Base-by-base conservation (phyloP, 768 basidiomycete genomes). In the Leucocoprinus sp. region DNA sequence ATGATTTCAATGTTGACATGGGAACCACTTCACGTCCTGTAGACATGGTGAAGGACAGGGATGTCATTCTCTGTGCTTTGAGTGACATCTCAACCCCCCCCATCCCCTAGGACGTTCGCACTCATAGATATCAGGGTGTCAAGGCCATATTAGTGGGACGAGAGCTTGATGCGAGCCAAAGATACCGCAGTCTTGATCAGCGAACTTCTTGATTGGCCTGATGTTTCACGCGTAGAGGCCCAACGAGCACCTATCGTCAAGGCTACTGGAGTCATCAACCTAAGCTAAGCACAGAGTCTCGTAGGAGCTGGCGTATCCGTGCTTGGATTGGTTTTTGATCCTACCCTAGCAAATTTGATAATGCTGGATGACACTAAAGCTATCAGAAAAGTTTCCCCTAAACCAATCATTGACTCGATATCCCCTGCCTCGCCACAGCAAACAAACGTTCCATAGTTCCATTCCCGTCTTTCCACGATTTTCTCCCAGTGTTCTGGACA, bases 1-100 rank as follows among this genome's bases (percentile, higher is more conserved):
- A 93, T 64, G 75, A 86, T 57, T 92, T 92, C 64, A 64, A 84
- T 35, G 90, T 93, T 33, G 89, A 93, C 60, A 89, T 92, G 90
- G 72, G 72, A 23, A 93, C 89, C 8, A 92, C 90, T 12, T 78
- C 73, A 42, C 67, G 86, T 19, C 72, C 91, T 29, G 84, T 76
- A 1, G 87, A 86, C 40, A 80, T 76, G 78, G 78, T 76, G 39
- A 62, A 64, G 49, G 78, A 72, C 22, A 66, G 69, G 27, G 81
- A 85, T 41, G 75, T 87, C 48, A 68, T 86, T 12, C 70, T 92
- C 12, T 89, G 88, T 53, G 88, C 89, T 0, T 67, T 92, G 39
- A 86, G 83, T 52, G 89, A 90, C 8, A 92, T 92, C 53, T 76
- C 75, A 5, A 68, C 68, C 5, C 62, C 75, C 4, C 65, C n/a